These are phyloP conservation scores for Yamadazyma akitaensis DNA, from an alignment of 805 yeast species.

Conservation along the genomic window DNA sequence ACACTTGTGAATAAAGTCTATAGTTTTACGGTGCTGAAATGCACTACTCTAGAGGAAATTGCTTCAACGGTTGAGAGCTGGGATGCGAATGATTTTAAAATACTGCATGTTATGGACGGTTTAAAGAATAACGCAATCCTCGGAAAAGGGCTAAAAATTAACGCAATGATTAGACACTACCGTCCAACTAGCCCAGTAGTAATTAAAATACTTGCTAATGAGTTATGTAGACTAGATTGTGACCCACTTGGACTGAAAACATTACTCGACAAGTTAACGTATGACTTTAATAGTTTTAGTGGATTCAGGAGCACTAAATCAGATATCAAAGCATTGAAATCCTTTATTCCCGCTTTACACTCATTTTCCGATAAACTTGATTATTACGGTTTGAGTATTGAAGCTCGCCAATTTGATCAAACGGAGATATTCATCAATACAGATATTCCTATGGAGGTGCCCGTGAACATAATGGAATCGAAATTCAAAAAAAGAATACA, in stretches of 20 bases:
- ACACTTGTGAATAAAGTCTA: conserved; percentile 27
- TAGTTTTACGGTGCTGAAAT: neutral
- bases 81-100: conserved; percentile 1
- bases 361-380: neutral
- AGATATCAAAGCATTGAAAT: conserved; percentile 3
- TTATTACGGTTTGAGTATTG: conserved; percentile 1
- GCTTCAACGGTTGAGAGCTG: neutral
- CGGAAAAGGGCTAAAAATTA: conserved; percentile 5
- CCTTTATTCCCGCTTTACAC: conserved; percentile 1
- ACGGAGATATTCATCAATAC: neutral
- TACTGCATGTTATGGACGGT: conserved; percentile 9
- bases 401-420: neutral
- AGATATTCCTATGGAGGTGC: conserved; percentile 1
- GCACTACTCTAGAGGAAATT: neutral
- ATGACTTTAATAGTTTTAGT: conserved; percentile 7
- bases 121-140: conserved; percentile 2
- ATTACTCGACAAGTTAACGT: conserved; percentile 1
- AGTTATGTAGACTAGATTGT: neutral
- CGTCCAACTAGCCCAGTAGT: conserved; percentile 6
- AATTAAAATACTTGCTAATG: conserved; percentile 1
- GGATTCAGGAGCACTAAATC: neutral
- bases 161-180: conserved; percentile 8
- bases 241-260: neutral
- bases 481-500: conserved; percentile 1
- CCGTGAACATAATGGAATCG: neutral